A percentile compares a stretch with the other conserved stretches of the same genome.
Conservation (phyloP, 139 green algal genomes). For the Closterium sp. region DNA sequence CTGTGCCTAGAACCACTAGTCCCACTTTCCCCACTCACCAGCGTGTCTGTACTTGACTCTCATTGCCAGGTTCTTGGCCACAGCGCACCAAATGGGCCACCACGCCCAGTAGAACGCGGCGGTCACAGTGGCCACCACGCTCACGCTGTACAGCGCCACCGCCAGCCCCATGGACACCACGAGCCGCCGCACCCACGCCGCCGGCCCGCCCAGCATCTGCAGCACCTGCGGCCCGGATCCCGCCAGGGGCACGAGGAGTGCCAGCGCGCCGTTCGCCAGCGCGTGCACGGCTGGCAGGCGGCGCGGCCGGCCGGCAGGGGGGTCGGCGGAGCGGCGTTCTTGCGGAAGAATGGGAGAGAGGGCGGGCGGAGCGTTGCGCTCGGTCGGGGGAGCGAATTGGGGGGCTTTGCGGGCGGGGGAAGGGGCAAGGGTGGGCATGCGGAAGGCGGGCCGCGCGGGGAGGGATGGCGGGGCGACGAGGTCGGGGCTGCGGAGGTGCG, state of each 20-base stretch:
- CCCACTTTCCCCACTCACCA: too few species aligned
- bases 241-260: neutral
- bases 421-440: neutral
- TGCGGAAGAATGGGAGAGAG: neutral
- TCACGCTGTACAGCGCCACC: constrained; percentile 23
- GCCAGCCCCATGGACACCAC: constrained; percentile 18
- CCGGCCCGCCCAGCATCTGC: constrained; percentile 30
- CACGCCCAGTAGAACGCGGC: constrained; percentile 36
- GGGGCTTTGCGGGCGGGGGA: neutral
- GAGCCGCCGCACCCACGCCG: constrained; percentile 22
- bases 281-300: constrained; percentile 1
- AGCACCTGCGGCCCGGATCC: constrained; percentile 24
- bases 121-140: neutral
- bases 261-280: neutral
- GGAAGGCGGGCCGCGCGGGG: neutral
- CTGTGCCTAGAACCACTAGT: too few species aligned
- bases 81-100: constrained; percentile 27
- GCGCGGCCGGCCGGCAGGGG: neutral
- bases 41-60: neutral
- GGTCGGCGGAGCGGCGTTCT: neutral
- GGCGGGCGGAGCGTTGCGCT: neutral
- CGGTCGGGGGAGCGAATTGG: neutral
- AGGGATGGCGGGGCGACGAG: neutral
- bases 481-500: neutral
- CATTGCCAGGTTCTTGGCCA: neutral